A percentile compares a stretch with the other conserved stretches of the same genome.
Conservation (phyloP, 805 yeast species). For the Kazachstania psychrophila region DNA sequence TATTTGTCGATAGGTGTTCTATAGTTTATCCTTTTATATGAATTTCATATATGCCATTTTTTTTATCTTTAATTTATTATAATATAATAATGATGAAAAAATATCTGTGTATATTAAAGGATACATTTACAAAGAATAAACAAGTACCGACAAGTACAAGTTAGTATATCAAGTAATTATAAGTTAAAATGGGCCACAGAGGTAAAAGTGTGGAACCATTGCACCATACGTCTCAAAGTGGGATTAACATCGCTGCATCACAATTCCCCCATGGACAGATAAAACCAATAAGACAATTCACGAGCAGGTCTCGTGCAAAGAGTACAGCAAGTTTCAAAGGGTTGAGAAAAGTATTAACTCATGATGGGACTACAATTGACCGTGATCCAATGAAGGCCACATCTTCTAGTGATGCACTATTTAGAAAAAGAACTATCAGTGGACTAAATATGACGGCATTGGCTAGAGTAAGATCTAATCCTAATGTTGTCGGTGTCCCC, state of each 20-base stretch:
- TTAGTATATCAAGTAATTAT: too few relatives aligned
- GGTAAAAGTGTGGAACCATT: conserved; percentile 1
- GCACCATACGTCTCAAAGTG: conserved; percentile 1
- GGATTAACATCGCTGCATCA: background rate
- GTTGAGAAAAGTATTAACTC: conserved; percentile 20
- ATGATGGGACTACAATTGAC: conserved; percentile 16
- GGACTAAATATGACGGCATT: conserved; percentile 29
- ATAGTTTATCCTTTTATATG: too few relatives aligned
- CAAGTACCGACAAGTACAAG: too few relatives aligned
- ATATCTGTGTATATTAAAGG: too few relatives aligned
- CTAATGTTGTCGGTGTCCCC: conserved; percentile 5
- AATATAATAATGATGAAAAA: too few relatives aligned
- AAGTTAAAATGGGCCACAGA: conserved; percentile 2
- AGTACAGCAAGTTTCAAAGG: conserved; percentile 28
- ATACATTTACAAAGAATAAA: too few relatives aligned
- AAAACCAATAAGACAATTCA: conserved; percentile 20
- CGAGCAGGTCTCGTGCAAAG: conserved; percentile 26
- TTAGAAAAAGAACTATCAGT: conserved; percentile 22
- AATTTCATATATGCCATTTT: too few relatives aligned
- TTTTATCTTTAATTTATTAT: too few relatives aligned
- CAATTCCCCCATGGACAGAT: conserved; percentile 7
- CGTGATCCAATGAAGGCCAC: conserved; percentile 9
- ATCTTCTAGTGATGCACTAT: conserved; percentile 25
- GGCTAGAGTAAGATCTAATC: conserved; percentile 19
- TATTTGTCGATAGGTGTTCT: too few relatives aligned